Conservation (phyloP, 345 rosid genomes). For the Aegle marmelos region DNA sequence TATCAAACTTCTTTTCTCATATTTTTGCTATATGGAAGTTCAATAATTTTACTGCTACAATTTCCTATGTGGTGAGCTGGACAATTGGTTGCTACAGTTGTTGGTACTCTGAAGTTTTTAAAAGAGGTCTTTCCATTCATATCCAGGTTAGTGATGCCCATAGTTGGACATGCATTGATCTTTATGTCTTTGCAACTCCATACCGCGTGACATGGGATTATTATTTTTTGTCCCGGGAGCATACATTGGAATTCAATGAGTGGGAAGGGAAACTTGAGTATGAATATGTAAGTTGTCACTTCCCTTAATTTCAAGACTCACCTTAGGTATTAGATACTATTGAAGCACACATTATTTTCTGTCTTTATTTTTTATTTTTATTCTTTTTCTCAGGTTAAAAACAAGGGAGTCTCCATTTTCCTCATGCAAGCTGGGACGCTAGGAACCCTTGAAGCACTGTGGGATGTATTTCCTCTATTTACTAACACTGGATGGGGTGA, state of each 20-base stretch:
- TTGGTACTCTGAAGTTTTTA: constrained; percentile 9
- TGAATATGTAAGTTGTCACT: constrained; percentile 62
- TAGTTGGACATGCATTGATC: constrained; percentile 98
- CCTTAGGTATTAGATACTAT: constrained; percentile 6
- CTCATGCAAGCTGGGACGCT: constrained; percentile 98
- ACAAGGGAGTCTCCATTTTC: constrained; percentile 84
- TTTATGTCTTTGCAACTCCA: constrained; percentile 93
- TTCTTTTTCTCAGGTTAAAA: constrained; percentile 56
- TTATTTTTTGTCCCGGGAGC: constrained; percentile 78
- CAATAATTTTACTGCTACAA: not conserved
- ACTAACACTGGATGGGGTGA: constrained; percentile 97
- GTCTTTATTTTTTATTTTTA: not conserved
- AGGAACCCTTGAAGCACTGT: constrained; percentile 85
- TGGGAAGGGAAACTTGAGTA: constrained; percentile 92
- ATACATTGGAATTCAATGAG: constrained; percentile 66
- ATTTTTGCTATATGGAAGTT: not conserved
- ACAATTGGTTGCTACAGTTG: not conserved
- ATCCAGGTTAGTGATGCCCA: constrained; percentile 75
- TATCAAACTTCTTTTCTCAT: not conserved
- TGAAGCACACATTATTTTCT: not conserved
- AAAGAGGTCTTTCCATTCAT: constrained; percentile 11
- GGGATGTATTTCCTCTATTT: constrained; percentile 97
- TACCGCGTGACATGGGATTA: constrained; percentile 96
- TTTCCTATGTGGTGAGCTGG: not conserved
- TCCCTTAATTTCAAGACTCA: not conserved